Evolutionary conservation across 768 basidiomycete genomes (phyloP).

Genomic region (Boletus rufocinnamomeus): DNA sequence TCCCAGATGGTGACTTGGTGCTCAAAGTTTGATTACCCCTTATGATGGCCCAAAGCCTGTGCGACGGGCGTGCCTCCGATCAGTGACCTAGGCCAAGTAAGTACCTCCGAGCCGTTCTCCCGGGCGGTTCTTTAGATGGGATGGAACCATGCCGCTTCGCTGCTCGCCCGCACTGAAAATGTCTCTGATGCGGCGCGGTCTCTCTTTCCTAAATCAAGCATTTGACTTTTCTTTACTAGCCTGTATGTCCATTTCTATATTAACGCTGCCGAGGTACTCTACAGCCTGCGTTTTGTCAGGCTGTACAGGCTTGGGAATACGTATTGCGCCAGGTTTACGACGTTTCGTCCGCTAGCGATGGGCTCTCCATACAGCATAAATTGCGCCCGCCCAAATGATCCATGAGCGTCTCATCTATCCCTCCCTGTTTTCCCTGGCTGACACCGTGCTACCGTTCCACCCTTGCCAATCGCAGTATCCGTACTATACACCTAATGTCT

Average conservation of each 20-base stretch:
- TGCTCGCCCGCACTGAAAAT: constrained; percentile 17
- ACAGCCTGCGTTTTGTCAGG: constrained; percentile 26
- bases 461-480: constrained; percentile 5
- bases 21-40: constrained; percentile 29
- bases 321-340: constrained; percentile 34
- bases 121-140: constrained; percentile 11
- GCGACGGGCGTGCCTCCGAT: constrained; percentile 11
- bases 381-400: constrained; percentile 22
- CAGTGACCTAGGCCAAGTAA: constrained; percentile 9
- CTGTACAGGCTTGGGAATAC: constrained; percentile 39
- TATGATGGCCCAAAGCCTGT: constrained; percentile 2
- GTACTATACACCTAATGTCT: constrained; percentile 24
- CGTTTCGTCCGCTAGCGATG: constrained; percentile 28
- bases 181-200: constrained; percentile 27
- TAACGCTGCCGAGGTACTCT: constrained; percentile 30
- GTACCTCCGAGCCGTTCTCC: constrained; percentile 10
- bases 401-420: constrained; percentile 10
- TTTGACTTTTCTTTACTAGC: constrained; percentile 28
- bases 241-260: constrained; percentile 30
- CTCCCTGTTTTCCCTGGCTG: constrained; percentile 8
- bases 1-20: neutral
- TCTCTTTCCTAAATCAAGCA: constrained; percentile 30
- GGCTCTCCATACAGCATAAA: constrained; percentile 29
- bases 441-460: neutral
- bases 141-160: constrained; percentile 18